phyloP scores from a whole-genome alignment of 2,329 filamentous ascomycete genomes.

The Macrophomina phaseolina region DNA sequence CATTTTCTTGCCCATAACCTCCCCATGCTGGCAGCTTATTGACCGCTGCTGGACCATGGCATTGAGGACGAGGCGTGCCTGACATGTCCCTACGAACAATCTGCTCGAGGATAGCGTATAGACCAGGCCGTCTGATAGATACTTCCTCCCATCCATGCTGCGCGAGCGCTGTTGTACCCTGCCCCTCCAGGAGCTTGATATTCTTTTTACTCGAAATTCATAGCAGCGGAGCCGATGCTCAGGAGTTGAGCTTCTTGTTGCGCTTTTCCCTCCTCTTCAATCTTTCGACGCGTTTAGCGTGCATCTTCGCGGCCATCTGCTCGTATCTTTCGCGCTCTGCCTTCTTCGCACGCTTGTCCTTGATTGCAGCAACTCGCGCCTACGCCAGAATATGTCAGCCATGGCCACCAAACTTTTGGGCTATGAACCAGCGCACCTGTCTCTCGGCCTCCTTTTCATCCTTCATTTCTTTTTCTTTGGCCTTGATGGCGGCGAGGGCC shows the following conservation, averaged over 20 bases:
- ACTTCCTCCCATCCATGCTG: neutral
- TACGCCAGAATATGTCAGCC: conserved; percentile 45
- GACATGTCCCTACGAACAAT: neutral
- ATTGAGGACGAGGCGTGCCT: neutral
- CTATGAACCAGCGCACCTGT: conserved; percentile 61
- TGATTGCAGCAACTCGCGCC: conserved; percentile 79
- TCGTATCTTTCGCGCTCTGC: conserved; percentile 92
- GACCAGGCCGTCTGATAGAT: neutral
- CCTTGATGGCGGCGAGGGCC: conserved; percentile 77
- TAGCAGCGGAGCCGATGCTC: conserved; percentile 29
- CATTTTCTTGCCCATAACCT: neutral
- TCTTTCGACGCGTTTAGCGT: conserved; percentile 90
- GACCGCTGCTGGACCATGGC: neutral
- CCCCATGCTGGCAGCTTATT: conserved; percentile 10
- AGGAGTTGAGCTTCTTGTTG: conserved; percentile 73
- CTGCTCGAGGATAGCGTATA: conserved; percentile 1
- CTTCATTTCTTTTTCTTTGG: conserved; percentile 93
- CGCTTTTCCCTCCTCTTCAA: conserved; percentile 96
- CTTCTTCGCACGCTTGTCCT: conserved; percentile 84
- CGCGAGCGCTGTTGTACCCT: neutral
- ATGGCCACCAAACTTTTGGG: neutral
- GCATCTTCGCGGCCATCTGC: conserved; percentile 97
- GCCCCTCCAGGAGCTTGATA: neutral
- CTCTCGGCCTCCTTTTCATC: conserved; percentile 91
- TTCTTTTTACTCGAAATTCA: neutral